Percentiles rank a stretch among this genome's conserved stretches.
phyloP scores from a whole-genome alignment of 352 stramenopile genomes.

The Peronospora farinosa region DNA sequence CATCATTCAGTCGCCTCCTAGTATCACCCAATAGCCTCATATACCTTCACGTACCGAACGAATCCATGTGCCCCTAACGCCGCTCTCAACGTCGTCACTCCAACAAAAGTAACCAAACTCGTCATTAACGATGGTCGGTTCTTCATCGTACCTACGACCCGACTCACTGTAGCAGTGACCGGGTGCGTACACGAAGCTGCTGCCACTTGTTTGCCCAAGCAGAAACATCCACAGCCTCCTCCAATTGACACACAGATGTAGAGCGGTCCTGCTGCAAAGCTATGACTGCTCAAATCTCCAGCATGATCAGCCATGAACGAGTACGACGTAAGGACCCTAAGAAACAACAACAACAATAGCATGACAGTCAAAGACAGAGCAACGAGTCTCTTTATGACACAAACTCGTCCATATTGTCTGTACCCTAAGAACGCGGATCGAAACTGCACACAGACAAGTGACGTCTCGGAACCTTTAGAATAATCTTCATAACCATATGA shows the following conservation, averaged over 20 bases:
- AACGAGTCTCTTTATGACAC: too few relatives aligned
- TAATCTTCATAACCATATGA: conserved; percentile 53
- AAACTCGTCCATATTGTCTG: neutral
- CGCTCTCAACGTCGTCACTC: conserved; percentile 33
- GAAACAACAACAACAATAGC: conserved; percentile 1
- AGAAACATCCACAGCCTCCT: conserved; percentile 50
- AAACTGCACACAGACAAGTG: conserved; percentile 55
- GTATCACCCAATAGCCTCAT: neutral
- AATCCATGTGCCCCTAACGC: conserved; percentile 53
- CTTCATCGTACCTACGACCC: conserved; percentile 14
- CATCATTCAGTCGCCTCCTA: neutral
- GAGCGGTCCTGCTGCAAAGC: conserved; percentile 35
- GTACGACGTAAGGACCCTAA: conserved; percentile 83
- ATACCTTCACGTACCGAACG: conserved; percentile 38
- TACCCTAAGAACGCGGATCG: conserved; percentile 74
- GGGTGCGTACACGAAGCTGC: conserved; percentile 10
- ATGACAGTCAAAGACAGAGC: neutral
- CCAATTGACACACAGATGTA: conserved; percentile 59
- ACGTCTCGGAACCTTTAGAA: conserved; percentile 21
- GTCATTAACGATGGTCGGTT: conserved; percentile 30
- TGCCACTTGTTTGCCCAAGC: conserved; percentile 37
- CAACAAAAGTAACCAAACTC: conserved; percentile 33
- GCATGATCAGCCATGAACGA: conserved; percentile 85
- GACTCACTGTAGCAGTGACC: conserved; percentile 9
- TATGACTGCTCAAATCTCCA: conserved; percentile 51